Evolutionary conservation across 2,329 filamentous ascomycete species (phyloP).

Genomic region (Colletotrichum godetiae): DNA sequence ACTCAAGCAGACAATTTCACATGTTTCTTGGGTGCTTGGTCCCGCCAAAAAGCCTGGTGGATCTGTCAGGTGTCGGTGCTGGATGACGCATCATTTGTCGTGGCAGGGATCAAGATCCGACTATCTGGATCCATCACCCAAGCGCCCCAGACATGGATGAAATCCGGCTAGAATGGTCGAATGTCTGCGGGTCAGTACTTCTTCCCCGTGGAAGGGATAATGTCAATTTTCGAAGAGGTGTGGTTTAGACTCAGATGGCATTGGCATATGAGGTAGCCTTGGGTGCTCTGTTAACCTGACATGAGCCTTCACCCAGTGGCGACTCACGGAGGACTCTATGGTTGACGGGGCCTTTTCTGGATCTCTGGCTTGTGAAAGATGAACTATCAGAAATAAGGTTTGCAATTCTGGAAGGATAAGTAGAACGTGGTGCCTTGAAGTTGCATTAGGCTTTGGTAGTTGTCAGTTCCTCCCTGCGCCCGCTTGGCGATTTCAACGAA

Average conservation of each 20-base stretch:
- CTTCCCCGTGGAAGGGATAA: background rate
- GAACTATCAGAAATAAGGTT: background rate
- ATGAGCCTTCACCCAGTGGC: no score
- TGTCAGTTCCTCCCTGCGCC: background rate
- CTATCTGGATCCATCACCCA: background rate
- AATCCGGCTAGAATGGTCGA: background rate
- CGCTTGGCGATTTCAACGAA: background rate
- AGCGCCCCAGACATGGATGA: background rate
- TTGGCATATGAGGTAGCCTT: no score
- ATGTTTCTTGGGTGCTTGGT: background rate
- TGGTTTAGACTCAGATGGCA: background rate
- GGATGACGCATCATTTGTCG: background rate
- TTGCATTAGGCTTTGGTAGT: background rate
- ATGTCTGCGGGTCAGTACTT: background rate
- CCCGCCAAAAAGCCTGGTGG: background rate
- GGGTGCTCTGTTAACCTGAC: no score
- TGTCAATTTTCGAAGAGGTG: background rate
- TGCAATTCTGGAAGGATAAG: background rate
- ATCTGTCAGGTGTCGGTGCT: background rate
- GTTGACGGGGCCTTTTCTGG: background rate
- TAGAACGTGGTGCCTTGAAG: background rate
- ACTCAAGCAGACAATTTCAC: background rate
- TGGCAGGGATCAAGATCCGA: background rate
- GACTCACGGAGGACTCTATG: background rate
- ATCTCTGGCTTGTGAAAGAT: background rate